Percentiles rank a stretch among this genome's conserved stretches.
Evolutionary conservation across 2,329 filamentous ascomycete genomes (phyloP).

Genomic region (Exophiala phaeomuriformis): DNA sequence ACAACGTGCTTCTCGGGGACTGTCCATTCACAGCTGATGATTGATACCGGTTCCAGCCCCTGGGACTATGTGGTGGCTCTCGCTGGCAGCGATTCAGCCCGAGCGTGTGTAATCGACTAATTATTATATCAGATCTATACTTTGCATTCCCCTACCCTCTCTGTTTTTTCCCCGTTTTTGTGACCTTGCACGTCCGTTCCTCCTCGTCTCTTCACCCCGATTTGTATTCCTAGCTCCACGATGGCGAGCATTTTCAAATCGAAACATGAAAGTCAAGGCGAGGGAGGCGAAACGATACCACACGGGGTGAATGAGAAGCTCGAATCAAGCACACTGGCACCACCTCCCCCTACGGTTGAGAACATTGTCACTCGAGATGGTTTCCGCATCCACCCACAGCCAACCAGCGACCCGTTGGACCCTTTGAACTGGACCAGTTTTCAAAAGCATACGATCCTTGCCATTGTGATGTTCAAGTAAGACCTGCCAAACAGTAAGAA

Average conservation of each 20-base stretch:
- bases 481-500: constrained; percentile 7
- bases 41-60: background rate
- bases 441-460: constrained; percentile 45
- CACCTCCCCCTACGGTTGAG: constrained; percentile 10
- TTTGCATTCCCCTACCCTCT: background rate
- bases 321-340: constrained; percentile 17
- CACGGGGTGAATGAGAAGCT: constrained; percentile 15
- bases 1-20: background rate
- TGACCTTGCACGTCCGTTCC: background rate
- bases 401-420: constrained; percentile 44
- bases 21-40: background rate
- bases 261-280: constrained; percentile 2
- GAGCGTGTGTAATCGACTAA: background rate
- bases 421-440: constrained; percentile 48
- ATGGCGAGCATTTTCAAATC: constrained; percentile 11
- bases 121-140: background rate
- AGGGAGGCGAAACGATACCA: background rate
- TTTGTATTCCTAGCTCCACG: background rate
- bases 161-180: background rate
- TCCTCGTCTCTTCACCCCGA: background rate
- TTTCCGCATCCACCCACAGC: constrained; percentile 36
- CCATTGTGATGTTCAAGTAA: constrained; percentile 49
- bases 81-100: background rate
- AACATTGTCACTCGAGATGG: constrained; percentile 27
- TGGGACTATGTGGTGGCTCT: background rate